Conservation (phyloP, 805 yeast genomes). For the Candida orba region DNA sequence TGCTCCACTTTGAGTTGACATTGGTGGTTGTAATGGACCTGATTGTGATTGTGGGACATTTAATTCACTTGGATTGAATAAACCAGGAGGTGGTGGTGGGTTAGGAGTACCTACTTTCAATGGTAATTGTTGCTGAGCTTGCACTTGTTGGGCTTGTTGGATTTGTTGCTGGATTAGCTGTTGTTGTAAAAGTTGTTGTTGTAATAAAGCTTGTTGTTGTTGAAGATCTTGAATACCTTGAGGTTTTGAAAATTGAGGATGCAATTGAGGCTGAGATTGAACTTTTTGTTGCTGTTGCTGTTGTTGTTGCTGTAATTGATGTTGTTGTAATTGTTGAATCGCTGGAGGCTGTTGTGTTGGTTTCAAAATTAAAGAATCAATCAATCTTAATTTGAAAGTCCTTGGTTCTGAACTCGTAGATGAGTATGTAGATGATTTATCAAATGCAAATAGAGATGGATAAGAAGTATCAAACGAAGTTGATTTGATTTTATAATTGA, state of each 20-base stretch:
- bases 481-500: conserved; percentile 33
- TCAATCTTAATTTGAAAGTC: conserved; percentile 27
- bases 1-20: conserved; percentile 31
- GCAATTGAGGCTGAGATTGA: conserved; percentile 23
- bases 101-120: conserved; percentile 3
- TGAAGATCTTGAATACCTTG: conserved; percentile 6
- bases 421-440: conserved; percentile 4
- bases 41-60: conserved; percentile 15
- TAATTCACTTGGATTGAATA: conserved; percentile 29
- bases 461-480: conserved; percentile 19
- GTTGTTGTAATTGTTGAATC: conserved; percentile 21
- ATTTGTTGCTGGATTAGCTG: conserved; percentile 24
- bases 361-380: conserved; percentile 30
- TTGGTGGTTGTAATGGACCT: conserved; percentile 6
- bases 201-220: conserved; percentile 23
- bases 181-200: conserved; percentile 22
- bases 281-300: background rate
- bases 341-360: conserved; percentile 18
- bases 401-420: conserved; percentile 18
- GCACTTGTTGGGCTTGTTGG: conserved; percentile 1
- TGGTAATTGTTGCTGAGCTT: background rate
- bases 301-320: conserved; percentile 24
- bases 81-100: conserved; percentile 71
- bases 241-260: conserved; percentile 28
- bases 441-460: conserved; percentile 47